Evolutionary conservation across 257 asterid species (phyloP).

Genomic region (Nicotiana sylvestris): DNA sequence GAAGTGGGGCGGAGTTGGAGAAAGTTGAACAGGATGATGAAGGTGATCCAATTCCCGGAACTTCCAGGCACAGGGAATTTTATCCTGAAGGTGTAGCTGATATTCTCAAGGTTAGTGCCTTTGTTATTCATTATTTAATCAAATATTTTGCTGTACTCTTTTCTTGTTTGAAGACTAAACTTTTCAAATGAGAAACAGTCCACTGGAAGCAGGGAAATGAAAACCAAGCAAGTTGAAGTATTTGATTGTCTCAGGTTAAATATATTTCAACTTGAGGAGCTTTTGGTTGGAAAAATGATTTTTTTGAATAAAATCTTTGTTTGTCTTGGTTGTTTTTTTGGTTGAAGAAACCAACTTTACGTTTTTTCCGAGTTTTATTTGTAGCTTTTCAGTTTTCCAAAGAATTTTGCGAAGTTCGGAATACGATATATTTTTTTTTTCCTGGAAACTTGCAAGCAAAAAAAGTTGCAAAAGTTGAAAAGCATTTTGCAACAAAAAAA

Average conservation of each 20-base stretch:
- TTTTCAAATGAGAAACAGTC: background rate
- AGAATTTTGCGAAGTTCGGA: background rate
- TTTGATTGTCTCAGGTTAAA: background rate
- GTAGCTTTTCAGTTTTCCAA: background rate
- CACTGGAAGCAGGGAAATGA: background rate
- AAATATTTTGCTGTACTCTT: background rate
- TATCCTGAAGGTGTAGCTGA: slow-evolving; percentile 99
- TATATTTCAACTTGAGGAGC: slow-evolving; percentile 3
- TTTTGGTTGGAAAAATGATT: background rate
- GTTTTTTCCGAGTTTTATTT: background rate
- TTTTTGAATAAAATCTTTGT: too few relatives aligned
- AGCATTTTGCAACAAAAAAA: background rate
- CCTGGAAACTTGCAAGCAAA: background rate
- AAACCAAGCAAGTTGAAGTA: background rate
- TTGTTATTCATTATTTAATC: background rate
- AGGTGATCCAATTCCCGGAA: slow-evolving; percentile 95
- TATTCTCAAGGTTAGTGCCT: slow-evolving; percentile 65
- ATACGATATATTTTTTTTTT: background rate
- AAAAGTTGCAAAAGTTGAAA: background rate
- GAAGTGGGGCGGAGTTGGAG: slow-evolving; percentile 62
- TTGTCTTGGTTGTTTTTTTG: too few relatives aligned
- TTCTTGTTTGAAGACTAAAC: background rate
- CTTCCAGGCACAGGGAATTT: slow-evolving; percentile 96
- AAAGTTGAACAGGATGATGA: slow-evolving; percentile 81
- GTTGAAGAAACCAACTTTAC: too few relatives aligned